phyloP scores from a whole-genome alignment of 305 asterid genomes.

The Stenogyne calaminthoides region DNA sequence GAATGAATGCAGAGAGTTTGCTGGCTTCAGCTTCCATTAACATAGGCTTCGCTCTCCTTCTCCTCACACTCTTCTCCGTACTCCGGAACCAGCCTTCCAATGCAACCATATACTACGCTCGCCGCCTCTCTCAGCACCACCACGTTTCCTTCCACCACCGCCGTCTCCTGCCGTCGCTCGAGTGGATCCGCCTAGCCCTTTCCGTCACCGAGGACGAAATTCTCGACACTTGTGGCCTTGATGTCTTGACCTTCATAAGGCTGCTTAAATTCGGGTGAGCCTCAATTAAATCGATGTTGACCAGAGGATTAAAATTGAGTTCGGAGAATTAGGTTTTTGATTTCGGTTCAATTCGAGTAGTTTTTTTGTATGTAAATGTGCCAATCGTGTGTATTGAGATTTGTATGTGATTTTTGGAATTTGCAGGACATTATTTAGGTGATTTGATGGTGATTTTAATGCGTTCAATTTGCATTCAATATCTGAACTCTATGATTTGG shows the following conservation, averaged over 20 bases:
- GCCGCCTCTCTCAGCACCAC: constrained; percentile 72
- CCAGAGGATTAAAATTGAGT: background rate
- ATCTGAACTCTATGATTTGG: no score
- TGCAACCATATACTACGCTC: constrained; percentile 74
- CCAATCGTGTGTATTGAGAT: background rate
- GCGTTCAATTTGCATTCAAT: background rate
- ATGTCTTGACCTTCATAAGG: constrained; percentile 68
- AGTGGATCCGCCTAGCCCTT: constrained; percentile 63
- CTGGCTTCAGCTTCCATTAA: constrained; percentile 73
- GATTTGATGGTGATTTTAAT: background rate
- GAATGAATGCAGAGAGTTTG: constrained; percentile 70
- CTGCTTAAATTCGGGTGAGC: constrained; percentile 80
- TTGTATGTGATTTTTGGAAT: background rate
- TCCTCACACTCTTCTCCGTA: constrained; percentile 67
- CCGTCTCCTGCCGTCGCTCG: constrained; percentile 63
- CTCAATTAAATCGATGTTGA: background rate
- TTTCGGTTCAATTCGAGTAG: background rate
- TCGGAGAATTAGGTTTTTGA: background rate
- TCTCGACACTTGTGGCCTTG: constrained; percentile 75
- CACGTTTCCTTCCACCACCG: constrained; percentile 40
- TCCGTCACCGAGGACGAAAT: constrained; percentile 68
- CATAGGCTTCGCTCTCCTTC: constrained; percentile 65
- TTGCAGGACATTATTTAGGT: background rate
- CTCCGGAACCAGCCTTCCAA: constrained; percentile 64
- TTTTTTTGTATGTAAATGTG: background rate